phyloP scores from a whole-genome alignment of 2,329 filamentous ascomycete genomes.

The Trichoderma breve region DNA sequence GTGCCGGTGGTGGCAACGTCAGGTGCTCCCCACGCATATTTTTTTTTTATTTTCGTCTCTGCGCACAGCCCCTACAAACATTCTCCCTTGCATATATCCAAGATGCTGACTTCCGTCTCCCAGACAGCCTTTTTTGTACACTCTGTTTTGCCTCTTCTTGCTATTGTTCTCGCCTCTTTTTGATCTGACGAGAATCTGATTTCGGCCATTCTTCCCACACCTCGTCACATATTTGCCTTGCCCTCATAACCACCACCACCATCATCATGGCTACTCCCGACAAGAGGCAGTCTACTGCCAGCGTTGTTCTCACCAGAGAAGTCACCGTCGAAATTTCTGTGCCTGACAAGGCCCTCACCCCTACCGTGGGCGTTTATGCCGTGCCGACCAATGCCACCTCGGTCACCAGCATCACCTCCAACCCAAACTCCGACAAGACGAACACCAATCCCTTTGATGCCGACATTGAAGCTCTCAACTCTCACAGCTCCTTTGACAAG shows the following conservation, averaged over 20 bases:
- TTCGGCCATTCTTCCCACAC: not conserved
- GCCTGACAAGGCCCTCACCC: conserved; percentile 27
- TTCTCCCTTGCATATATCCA: not conserved
- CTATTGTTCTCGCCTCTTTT: not conserved
- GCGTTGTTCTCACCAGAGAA: conserved; percentile 5
- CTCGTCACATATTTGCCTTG: not conserved
- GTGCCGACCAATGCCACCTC: conserved; percentile 27
- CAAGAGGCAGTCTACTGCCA: conserved; percentile 16
- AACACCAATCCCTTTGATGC: conserved; percentile 54
- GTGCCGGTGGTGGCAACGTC: not conserved
- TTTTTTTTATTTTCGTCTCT: not conserved
- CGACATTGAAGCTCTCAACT: conserved; percentile 55
- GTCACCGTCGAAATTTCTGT: conserved; percentile 16
- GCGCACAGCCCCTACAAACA: not conserved
- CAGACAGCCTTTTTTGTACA: not conserved
- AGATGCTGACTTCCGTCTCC: not conserved
- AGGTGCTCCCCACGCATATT: not conserved
- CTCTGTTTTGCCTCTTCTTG: not conserved
- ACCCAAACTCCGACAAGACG: conserved; percentile 41
- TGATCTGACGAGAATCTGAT: not conserved
- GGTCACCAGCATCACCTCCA: conserved; percentile 41
- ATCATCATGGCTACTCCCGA: not conserved
- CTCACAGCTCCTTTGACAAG: conserved; percentile 38
- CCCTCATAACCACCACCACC: not conserved
- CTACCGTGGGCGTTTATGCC: conserved; percentile 25